phyloP scores from a whole-genome alignment of 1,139 yeast genomes.

The Geotrichum australiense region DNA sequence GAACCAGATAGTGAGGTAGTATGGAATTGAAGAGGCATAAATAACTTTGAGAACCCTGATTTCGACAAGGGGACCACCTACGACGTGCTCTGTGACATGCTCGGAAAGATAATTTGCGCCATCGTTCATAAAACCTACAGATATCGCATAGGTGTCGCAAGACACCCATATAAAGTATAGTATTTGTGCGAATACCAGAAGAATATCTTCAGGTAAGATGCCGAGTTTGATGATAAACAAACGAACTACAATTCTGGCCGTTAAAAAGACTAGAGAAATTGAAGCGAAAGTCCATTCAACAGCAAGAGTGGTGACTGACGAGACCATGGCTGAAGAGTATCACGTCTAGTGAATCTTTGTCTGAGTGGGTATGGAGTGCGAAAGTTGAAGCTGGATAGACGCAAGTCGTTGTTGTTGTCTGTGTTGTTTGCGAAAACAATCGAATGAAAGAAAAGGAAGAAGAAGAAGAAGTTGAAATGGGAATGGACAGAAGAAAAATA shows the following conservation, averaged over 20 bases:
- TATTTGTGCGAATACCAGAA: conserved; percentile 26
- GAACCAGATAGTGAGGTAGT: conserved; percentile 29
- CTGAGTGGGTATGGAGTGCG: too few species aligned
- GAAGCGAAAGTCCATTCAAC: conserved; percentile 27
- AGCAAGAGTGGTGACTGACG: conserved; percentile 12
- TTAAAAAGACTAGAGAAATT: conserved; percentile 21
- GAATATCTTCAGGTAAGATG: conserved; percentile 28
- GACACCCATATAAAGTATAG: conserved; percentile 29
- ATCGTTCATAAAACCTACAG: conserved; percentile 29
- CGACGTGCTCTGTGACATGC: conserved; percentile 21
- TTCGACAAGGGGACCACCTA: conserved; percentile 21
- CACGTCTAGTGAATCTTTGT: neutral
- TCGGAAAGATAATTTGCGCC: conserved; percentile 25
- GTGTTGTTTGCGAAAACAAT: too few species aligned
- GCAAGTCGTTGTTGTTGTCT: neutral
- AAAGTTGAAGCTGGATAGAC: too few species aligned
- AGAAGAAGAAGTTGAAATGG: neutral
- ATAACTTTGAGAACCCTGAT: conserved; percentile 25
- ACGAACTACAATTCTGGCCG: conserved; percentile 26
- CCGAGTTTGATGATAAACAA: conserved; percentile 24
- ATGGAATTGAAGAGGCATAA: conserved; percentile 29
- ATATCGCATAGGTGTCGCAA: conserved; percentile 25
- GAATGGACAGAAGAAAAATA: neutral
- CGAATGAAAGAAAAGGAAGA: neutral
- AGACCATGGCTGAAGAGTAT: conserved; percentile 3